Evolutionary conservation across 2,329 filamentous ascomycete genomes (phyloP).

Genomic region (Westerdykella sp.): DNA sequence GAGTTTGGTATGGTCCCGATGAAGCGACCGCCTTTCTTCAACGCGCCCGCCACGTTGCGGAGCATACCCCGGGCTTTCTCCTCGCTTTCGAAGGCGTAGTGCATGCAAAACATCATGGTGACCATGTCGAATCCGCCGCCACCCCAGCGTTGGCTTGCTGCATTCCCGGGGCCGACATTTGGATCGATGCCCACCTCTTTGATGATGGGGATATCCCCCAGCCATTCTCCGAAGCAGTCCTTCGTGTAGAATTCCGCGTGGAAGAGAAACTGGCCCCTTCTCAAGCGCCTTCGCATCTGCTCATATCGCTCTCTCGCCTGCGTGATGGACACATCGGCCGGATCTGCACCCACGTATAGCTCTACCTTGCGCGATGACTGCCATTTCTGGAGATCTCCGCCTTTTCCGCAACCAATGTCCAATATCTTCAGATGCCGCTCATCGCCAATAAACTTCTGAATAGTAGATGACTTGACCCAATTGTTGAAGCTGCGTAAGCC

Average conservation of each 20-base stretch:
- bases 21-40: constrained; percentile 93
- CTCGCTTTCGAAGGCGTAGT: constrained; percentile 95
- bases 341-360: constrained; percentile 89
- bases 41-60: constrained; percentile 77
- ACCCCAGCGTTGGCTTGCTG: constrained; percentile 57
- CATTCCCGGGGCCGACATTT: constrained; percentile 55
- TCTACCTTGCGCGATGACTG: constrained; percentile 83
- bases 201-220: constrained; percentile 76
- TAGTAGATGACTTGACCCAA: constrained; percentile 96
- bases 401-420: constrained; percentile 95
- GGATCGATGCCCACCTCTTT: constrained; percentile 81
- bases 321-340: constrained; percentile 83
- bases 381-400: constrained; percentile 93
- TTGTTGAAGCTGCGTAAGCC: constrained; percentile 94
- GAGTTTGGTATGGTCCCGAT: constrained; percentile 97
- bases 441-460: constrained; percentile 72
- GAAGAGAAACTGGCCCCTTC: constrained; percentile 57
- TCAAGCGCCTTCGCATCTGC: constrained; percentile 57
- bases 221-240: constrained; percentile 82
- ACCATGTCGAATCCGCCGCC: constrained; percentile 88
- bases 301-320: constrained; percentile 82
- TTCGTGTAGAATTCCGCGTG: constrained; percentile 84
- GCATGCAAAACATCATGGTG: constrained; percentile 99
- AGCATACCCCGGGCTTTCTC: constrained; percentile 87
- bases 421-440: constrained; percentile 65